Evolutionary conservation across 495 filamentous ascomycete genomes (phyloP).

Genomic region (Penicillium cataractarum): DNA sequence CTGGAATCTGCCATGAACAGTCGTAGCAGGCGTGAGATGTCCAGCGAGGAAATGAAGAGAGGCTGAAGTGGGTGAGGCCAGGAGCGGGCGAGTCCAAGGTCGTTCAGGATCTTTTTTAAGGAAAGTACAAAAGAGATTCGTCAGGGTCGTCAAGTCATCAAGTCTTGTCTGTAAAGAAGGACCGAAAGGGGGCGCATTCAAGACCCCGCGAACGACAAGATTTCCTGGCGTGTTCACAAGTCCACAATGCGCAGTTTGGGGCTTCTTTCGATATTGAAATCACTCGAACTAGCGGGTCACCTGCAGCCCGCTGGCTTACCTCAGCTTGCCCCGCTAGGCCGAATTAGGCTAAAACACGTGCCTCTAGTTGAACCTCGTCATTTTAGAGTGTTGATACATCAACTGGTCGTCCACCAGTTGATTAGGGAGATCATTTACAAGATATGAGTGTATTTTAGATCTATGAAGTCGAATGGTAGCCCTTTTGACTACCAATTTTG

Average conservation of each 20-base stretch:
- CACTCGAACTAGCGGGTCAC: slow-evolving; percentile 16
- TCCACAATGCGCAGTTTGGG: slow-evolving; percentile 1
- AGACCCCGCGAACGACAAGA: slow-evolving; percentile 14
- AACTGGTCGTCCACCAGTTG: background rate
- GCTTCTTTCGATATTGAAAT: slow-evolving; percentile 15
- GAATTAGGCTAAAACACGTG: slow-evolving; percentile 12
- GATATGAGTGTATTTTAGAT: background rate
- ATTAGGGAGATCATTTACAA: background rate
- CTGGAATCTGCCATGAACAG: slow-evolving; percentile 8
- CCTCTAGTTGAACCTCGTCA: slow-evolving; percentile 1
- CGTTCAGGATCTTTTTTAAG: slow-evolving; percentile 25
- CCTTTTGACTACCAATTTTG: background rate
- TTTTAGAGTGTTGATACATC: background rate
- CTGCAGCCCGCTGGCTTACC: slow-evolving; percentile 13
- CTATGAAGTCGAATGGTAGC: background rate
- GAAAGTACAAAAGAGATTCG: slow-evolving; percentile 49
- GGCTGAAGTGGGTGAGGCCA: background rate
- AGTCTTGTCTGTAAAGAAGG: slow-evolving; percentile 28
- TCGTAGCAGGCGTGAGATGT: background rate
- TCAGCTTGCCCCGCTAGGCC: slow-evolving; percentile 21
- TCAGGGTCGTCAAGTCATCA: slow-evolving; percentile 53
- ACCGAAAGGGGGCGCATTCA: slow-evolving; percentile 17
- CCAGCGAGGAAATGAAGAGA: background rate
- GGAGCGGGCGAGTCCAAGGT: slow-evolving; percentile 8
- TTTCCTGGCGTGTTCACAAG: slow-evolving; percentile 4